Evolutionary conservation across 202 grass and related monocot genomes (phyloP), one percentile per base, ranked within the genome.

Genomic region (Setaria viridis): DNA sequence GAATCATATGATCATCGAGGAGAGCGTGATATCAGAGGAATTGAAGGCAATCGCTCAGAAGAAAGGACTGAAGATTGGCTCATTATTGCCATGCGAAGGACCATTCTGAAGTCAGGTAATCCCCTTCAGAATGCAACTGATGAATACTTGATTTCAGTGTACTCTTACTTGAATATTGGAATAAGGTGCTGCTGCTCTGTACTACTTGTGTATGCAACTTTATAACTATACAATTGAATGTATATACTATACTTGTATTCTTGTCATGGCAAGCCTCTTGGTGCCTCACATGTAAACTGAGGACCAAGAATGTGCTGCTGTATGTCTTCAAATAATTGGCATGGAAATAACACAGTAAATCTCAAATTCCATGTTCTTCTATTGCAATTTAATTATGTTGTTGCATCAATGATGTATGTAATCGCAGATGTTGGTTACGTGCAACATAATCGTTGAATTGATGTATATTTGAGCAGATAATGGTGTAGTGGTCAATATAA

Each of bases 1-100:
- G 86, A 89, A 73, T 72, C 90, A 85, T 33, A 17, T 95, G 39
- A 88, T 91, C 64, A 59, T 99, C 0, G 93, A 99, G 80, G 93
- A 92, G 48, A 80, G 78, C 63, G 86, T 21, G 46, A 69, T 94
- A 11, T 94, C 89, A 0, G 90, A 91, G 25, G 76, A 79, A 66
- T 76, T 89, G 16, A 84, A 73, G 55, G 67, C 30, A n/a, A 76
- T 89, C 39, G 64, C 86, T 58, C 50, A 35, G 21, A 90, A 14
- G 49, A 95, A 95, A 89, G 82, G 83, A 19, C 59, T 95, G 11
- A 90, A 86, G 42, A 72, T 98, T 70, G 85, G 91, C 55, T 78
- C 85, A 85, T 86, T 65, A 83, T 86, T 70, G 54, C 70, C 19
- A 47, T 80, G 55, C 13, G 70, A 85, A 72, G 76, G 71, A 85